Percentiles rank a stretch among this genome's conserved stretches.
Conservation (phyloP, 805 yeast species). For the Lipomyces yamadae region DNA sequence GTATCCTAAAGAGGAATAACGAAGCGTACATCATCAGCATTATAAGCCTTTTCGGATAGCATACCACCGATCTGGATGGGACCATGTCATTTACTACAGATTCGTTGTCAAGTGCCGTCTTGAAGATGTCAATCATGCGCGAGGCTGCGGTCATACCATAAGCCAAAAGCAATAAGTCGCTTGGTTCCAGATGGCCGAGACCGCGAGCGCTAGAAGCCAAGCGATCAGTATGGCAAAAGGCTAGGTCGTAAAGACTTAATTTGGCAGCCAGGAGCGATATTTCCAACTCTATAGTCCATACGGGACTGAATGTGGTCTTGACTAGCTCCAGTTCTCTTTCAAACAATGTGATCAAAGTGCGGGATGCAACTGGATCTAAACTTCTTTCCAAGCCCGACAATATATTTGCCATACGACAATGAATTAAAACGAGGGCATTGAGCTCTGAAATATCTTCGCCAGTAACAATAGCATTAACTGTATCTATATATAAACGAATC, state of each 20-base stretch:
- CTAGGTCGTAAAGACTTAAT: neutral
- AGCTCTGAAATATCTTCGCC: slow-evolving; percentile 1
- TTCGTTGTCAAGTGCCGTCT: neutral
- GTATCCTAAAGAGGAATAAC: neutral
- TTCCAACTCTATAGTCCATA: slow-evolving; percentile 7
- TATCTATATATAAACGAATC: slow-evolving; percentile 3
- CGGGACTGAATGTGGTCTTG: neutral
- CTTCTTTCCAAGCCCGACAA: slow-evolving; percentile 6
- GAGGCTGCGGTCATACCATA: slow-evolving; percentile 4
- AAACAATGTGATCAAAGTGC: slow-evolving; percentile 1
- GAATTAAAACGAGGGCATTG: slow-evolving; percentile 6
- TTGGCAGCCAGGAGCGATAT: slow-evolving; percentile 7
- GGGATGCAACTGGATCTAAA: slow-evolving; percentile 7
- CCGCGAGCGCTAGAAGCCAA: neutral
- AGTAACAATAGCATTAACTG: neutral
- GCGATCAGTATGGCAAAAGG: slow-evolving; percentile 2
- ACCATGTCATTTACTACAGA: neutral
- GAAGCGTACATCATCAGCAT: neutral
- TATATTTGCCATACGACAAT: slow-evolving; percentile 9
- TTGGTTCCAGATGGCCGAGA: neutral
- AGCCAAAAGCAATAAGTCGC: slow-evolving; percentile 1
- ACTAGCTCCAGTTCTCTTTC: slow-evolving; percentile 10
- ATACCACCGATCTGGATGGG: neutral
- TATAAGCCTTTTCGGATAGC: neutral
- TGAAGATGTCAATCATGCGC: slow-evolving; percentile 5